Evolutionary conservation across 2,329 filamentous ascomycete genomes (phyloP), one percentile per base, ranked within the genome.

Genomic region (Elsinoe necatrix): DNA sequence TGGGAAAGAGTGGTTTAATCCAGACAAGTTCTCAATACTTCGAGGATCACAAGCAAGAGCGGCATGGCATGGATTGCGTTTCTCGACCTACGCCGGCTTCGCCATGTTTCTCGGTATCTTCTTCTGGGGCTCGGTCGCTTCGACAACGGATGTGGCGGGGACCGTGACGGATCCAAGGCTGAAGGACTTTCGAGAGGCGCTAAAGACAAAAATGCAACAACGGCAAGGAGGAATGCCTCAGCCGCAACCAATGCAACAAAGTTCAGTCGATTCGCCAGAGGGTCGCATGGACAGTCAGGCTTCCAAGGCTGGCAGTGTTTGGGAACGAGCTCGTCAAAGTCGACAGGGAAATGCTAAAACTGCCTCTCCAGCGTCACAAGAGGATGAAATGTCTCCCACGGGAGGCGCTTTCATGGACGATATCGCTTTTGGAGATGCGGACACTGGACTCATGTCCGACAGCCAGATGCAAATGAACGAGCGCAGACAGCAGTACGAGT

Each of bases 381-480:
- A 29, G 20, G 71, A 75, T 56, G 73, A 75, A 55, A 71, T 71
- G 68, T 68, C 68, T 55, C 68, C 74, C 34, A 69, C 72, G 31
- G 60, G 71, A 47, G 67, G 69, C 37, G 62, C 62, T 12, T 69
- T 66, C 55, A 55, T 55, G 7, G 58, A 64, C 4, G 63, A 71
- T 37, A 69, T 70, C 52, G 23, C 66, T 4, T 69, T 61, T 16
- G 42, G 57, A 58, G 12, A 58, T 54, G 54, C 55, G 7, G 63
- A 66, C 41, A 63, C 63, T 2, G 63, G 64, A 2, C 65, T 67
- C 47, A 56, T 69, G 58, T 66, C 63, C 21, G 69, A 72, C 50
- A 57, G 58, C 4, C 63, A 68, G 50, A 60, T 63, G 56, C 59
- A 60, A 55, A 58, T 58, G 47, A 55, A 61, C 23, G 60, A 64